phyloP scores from a whole-genome alignment of 2,329 filamentous ascomycete species.

The Exserohilum rostratum region DNA sequence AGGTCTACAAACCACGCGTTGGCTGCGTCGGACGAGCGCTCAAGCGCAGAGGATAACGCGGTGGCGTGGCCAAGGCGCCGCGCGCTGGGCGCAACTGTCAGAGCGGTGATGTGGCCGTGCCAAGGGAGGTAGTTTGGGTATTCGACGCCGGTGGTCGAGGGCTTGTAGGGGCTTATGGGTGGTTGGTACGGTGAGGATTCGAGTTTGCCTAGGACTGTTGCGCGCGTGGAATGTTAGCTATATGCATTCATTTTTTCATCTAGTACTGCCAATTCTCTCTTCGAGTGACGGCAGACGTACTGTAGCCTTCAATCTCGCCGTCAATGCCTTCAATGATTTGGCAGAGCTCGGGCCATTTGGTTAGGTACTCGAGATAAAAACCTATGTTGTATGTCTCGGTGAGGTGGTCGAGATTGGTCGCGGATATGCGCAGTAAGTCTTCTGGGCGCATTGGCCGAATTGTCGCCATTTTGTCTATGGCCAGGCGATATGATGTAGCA shows the following conservation, averaged over 20 bases:
- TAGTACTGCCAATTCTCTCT: too few relatives aligned
- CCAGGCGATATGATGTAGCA: neutral
- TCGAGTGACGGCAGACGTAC: too few relatives aligned
- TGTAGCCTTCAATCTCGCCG: conserved; percentile 93
- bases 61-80: conserved; percentile 87
- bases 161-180: conserved; percentile 74
- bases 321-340: conserved; percentile 85
- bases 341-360: conserved; percentile 94
- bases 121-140: conserved; percentile 86
- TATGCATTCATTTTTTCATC: neutral
- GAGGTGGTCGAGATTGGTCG: conserved; percentile 92
- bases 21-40: conserved; percentile 79
- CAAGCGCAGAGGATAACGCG: conserved; percentile 79
- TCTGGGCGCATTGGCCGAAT: conserved; percentile 73
- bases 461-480: conserved; percentile 68
- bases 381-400: conserved; percentile 97
- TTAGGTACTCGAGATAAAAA: conserved; percentile 96
- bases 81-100: conserved; percentile 88
- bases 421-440: conserved; percentile 87
- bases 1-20: conserved; percentile 95
- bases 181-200: conserved; percentile 79
- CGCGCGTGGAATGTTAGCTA: neutral
- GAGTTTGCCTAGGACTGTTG: conserved; percentile 90
- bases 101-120: conserved; percentile 96
- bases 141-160: conserved; percentile 45